Percentiles rank a stretch among this genome's conserved stretches.
Conservation (phyloP, 2,329 filamentous ascomycete genomes). For the Dothidotthia symphoricarpi region DNA sequence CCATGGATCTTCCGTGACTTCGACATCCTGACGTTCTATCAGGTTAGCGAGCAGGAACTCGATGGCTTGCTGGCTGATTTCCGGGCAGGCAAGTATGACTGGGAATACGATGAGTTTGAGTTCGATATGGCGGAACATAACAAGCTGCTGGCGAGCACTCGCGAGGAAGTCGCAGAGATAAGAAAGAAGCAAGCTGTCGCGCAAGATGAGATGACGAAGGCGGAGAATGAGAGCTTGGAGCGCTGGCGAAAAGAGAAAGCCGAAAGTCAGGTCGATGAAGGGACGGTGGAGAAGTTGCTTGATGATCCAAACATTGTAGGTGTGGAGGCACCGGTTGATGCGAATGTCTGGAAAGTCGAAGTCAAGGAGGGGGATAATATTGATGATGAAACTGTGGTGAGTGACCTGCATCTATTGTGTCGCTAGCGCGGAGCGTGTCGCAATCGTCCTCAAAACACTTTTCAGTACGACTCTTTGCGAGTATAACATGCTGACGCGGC, state of each 20-base stretch:
- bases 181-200: constrained; percentile 48
- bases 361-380: constrained; percentile 41
- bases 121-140: constrained; percentile 60
- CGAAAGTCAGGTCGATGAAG: constrained; percentile 47
- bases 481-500: constrained; percentile 2
- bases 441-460: no score
- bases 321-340: constrained; percentile 47
- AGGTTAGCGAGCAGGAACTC: constrained; percentile 54
- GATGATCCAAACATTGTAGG: constrained; percentile 43
- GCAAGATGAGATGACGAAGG: constrained; percentile 50
- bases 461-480: not conserved
- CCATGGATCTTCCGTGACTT: constrained; percentile 60
- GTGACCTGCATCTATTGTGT: no score
- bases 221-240: constrained; percentile 47
- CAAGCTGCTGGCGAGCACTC: constrained; percentile 46
- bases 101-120: constrained; percentile 49
- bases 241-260: constrained; percentile 47
- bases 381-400: constrained; percentile 34
- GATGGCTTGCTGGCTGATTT: constrained; percentile 51
- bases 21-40: constrained; percentile 57
- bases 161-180: constrained; percentile 50
- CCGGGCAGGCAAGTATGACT: constrained; percentile 53
- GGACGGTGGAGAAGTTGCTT: constrained; percentile 51
- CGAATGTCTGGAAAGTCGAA: constrained; percentile 49
- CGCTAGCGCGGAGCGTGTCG: no score